These are phyloP conservation scores for Miscanthus sacchariflorus DNA, from an alignment of 202 grass and related monocot genomes.

Conservation along the genomic window DNA sequence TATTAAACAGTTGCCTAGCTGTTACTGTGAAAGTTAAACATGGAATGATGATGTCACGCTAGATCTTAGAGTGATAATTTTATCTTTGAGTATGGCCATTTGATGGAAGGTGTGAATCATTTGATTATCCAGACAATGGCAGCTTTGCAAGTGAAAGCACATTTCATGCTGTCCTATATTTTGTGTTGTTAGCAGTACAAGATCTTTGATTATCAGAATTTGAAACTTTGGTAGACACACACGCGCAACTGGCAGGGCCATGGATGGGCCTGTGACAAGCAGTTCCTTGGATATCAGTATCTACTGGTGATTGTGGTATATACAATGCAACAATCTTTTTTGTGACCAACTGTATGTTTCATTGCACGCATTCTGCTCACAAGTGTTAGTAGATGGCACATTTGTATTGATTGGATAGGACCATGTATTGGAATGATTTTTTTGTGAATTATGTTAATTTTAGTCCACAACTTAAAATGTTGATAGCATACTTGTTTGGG, in stretches of 20 bases:
- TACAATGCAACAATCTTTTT: slow-evolving; percentile 4
- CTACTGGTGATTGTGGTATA: not conserved
- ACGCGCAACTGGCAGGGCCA: not conserved
- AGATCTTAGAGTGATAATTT: not conserved
- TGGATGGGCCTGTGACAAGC: not conserved
- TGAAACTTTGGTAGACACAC: not conserved
- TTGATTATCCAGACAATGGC: not conserved
- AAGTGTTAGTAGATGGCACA: not conserved
- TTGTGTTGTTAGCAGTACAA: not conserved
- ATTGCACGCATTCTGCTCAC: not conserved
- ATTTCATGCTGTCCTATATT: not conserved
- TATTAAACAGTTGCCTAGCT: not conserved
- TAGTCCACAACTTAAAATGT: not conserved
- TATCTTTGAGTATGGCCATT: not conserved
- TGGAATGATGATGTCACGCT: not conserved
- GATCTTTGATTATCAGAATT: not conserved
- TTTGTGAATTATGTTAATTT: not conserved
- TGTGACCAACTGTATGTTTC: not conserved
- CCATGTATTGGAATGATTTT: not conserved
- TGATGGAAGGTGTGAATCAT: not conserved
- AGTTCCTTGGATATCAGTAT: not conserved
- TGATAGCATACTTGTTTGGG: not conserved
- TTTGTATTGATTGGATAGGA: not conserved
- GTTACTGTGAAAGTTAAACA: not conserved
- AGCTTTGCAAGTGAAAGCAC: not conserved